Base-by-base conservation (phyloP, 2,329 filamentous ascomycete genomes). In the Thielaviopsis populi region DNA sequence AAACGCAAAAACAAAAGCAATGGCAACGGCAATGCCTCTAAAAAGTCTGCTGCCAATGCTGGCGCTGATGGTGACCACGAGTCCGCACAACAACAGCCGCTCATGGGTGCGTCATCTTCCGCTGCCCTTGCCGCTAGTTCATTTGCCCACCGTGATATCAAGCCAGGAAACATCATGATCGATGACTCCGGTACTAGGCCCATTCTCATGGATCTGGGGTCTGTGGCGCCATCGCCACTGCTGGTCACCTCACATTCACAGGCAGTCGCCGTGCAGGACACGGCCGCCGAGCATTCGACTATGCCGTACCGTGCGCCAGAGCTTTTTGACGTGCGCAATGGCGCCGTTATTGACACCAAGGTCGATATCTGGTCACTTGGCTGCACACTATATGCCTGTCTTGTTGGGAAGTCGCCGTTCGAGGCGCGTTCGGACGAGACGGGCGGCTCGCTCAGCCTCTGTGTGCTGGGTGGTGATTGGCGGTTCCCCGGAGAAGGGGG, bases 111-210 rank as follows among this genome's bases (percentile, higher is more conserved):
- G 0, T 89, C 95, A 72, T 85, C 82, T 68, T 85, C 88, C 2
- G 80, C 85, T 58, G 81, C 82, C 53, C 83, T 85, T 10, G 87
- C 88, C 15, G 78, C 83, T 66, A 81, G 88, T 69, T 89, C 91
- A 22, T 99, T 96, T 74, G 89, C 94, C 67, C 94, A 99, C 75
- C 81, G 94, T 69, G 94, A 99, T 75, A 96, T 99, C 73, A 99
- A 99, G 75, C 94, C 94, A 70, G 92, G 89, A 65, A 99, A 99
- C 76, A 95, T 99, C 72, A 99, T 99, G 94, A 96, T 99, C 69
- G 87, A 89, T 68, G 92, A 97, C 73, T 85, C 90, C 70, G 94
- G 94, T 69, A 82, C 85, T 66, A 86, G 85, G 37, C 92, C 94
- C 2, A 94, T 99, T 70, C 82, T 99, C 42, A 99, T 99, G 94